phyloP scores from a whole-genome alignment of 106 monocot species.

The Dactylorhiza incarnata region DNA sequence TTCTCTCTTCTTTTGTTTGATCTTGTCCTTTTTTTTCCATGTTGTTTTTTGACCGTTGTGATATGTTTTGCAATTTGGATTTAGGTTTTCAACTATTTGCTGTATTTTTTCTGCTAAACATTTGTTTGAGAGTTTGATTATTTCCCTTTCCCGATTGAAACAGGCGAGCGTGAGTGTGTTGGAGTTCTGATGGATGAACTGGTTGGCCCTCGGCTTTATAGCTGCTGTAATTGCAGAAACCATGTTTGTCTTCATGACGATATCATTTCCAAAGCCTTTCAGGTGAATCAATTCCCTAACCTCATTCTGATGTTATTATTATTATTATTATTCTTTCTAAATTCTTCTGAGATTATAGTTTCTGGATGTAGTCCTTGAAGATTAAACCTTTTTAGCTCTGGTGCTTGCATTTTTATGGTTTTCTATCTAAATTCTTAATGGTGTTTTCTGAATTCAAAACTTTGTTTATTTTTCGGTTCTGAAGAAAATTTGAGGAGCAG shows the following conservation, averaged over 20 bases:
- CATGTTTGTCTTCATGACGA: constrained; percentile 53
- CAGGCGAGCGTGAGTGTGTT: not conserved
- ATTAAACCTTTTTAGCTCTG: not conserved
- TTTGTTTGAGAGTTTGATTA: not conserved
- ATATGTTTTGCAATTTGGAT: not conserved
- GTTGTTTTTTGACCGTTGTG: not conserved
- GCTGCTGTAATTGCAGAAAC: constrained; percentile 69
- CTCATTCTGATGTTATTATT: not conserved
- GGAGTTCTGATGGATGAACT: constrained; percentile 26
- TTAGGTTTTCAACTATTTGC: not conserved
- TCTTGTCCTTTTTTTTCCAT: not conserved
- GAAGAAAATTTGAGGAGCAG: no score
- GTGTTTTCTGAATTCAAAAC: no score
- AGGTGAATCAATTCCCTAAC: constrained; percentile 23
- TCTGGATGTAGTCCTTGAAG: not conserved
- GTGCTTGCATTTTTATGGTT: not conserved
- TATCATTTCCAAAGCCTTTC: constrained; percentile 55
- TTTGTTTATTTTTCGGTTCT: no score
- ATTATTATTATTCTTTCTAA: not conserved
- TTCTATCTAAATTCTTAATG: no score
- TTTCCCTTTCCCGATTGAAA: not conserved
- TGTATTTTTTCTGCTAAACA: not conserved
- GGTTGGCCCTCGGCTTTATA: constrained; percentile 41
- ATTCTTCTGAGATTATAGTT: not conserved
- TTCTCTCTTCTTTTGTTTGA: not conserved